Conservation (phyloP, 176 grass and related monocot genomes). For the Cenchrus purpureus region DNA sequence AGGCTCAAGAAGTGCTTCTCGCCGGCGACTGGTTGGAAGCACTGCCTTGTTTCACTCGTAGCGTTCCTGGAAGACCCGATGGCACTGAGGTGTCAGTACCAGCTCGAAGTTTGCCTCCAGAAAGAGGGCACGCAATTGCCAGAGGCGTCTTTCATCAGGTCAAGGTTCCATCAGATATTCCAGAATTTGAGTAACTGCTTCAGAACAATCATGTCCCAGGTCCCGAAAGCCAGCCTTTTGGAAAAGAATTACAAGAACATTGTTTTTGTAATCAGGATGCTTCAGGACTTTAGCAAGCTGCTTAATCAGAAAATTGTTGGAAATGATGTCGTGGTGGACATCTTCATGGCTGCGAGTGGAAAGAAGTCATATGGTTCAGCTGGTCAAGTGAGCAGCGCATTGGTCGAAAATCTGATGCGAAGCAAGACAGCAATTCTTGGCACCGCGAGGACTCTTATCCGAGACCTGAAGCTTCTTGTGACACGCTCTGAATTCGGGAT, state of each 20-base stretch:
- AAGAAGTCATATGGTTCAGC: not conserved
- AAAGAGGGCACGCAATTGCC: not conserved
- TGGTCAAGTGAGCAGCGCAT: not conserved
- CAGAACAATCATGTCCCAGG: constrained; percentile 40
- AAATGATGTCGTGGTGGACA: not conserved
- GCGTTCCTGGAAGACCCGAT: constrained; percentile 18
- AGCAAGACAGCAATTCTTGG: constrained; percentile 13
- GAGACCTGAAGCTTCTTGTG: constrained; percentile 44
- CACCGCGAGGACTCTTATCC: constrained; percentile 9
- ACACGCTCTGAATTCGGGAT: not conserved
- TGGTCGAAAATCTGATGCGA: not conserved
- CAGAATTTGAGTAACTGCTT: constrained; percentile 36
- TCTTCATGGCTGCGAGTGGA: not conserved
- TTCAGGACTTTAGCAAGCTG: constrained; percentile 38
- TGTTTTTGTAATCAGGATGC: constrained; percentile 34
- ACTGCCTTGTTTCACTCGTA: constrained; percentile 36
- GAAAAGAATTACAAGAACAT: constrained; percentile 43
- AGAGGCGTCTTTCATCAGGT: constrained; percentile 45
- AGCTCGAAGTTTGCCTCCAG: not conserved
- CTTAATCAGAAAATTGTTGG: not conserved
- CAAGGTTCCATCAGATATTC: constrained; percentile 34
- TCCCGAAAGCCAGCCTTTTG: constrained; percentile 37
- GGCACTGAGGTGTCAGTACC: not conserved
- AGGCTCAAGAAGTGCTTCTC: constrained; percentile 46
- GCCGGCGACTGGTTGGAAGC: constrained; percentile 47